A percentile compares a stretch with the other conserved stretches of the same genome.
Conservation (phyloP, 768 basidiomycete genomes). For the Leucocoprinus birnbaumii region DNA sequence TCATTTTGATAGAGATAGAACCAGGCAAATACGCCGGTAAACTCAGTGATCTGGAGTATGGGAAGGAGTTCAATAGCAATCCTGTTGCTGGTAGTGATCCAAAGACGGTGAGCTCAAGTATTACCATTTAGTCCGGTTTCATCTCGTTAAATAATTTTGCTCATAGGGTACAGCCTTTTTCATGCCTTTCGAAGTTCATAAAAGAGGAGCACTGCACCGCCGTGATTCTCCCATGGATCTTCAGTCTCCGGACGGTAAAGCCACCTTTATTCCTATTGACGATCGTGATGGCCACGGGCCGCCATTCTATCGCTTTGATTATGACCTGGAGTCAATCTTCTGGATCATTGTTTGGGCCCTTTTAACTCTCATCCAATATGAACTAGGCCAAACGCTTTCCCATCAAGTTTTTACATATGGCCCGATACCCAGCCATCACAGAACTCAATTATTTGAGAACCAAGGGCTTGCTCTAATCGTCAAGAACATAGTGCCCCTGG, state of each 20-base stretch:
- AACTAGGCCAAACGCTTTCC: not conserved
- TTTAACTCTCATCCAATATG: not conserved
- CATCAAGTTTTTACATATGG: too few relatives aligned
- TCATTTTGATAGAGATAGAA: not conserved
- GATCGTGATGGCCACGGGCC: too few relatives aligned
- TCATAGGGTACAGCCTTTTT: too few relatives aligned
- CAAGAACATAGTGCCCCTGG: not conserved
- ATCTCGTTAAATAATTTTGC: too few relatives aligned
- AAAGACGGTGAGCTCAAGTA: slow-evolving; percentile 3
- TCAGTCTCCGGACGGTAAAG: too few relatives aligned
- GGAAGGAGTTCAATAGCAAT: not conserved
- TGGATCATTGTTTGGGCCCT: not conserved
- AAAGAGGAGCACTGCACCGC: too few relatives aligned
- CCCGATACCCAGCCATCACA: too few relatives aligned
- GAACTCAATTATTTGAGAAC: too few relatives aligned
- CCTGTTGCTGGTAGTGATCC: not conserved
- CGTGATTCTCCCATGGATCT: too few relatives aligned
- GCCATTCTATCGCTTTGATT: too few relatives aligned
- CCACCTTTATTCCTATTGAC: too few relatives aligned
- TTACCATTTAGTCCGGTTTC: not conserved
- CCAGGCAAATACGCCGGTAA: not conserved
- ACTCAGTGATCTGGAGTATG: slow-evolving; percentile 9
- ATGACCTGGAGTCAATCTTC: not conserved
- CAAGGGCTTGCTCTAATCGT: slow-evolving; percentile 8
- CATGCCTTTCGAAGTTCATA: too few relatives aligned